Evolutionary conservation across 257 asterid genomes (phyloP).

Genomic region (Solanum neorickii): DNA sequence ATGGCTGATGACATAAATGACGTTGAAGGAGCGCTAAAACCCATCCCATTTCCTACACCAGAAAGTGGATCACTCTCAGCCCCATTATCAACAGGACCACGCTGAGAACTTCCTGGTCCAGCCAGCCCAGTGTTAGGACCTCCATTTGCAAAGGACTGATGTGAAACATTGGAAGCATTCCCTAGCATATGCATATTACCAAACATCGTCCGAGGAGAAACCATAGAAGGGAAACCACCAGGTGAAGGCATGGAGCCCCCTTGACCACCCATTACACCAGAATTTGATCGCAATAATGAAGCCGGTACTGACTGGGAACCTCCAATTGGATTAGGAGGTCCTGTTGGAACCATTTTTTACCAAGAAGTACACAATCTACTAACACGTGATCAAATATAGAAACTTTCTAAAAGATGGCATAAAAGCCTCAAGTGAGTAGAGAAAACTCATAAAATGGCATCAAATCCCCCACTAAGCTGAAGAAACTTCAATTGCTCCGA

Average conservation of each 20-base stretch:
- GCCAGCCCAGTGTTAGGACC: conserved; percentile 35
- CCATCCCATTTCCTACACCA: conserved; percentile 36
- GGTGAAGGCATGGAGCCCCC: conserved; percentile 53
- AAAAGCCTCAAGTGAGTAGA: neutral
- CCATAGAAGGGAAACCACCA: conserved; percentile 36
- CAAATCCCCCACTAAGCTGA: neutral
- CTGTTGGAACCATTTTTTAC: conserved; percentile 53
- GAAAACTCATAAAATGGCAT: neutral
- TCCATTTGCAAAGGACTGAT: conserved; percentile 50
- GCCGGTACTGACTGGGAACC: conserved; percentile 40
- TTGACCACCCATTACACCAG: conserved; percentile 55
- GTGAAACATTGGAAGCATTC: conserved; percentile 37
- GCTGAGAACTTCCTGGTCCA: conserved; percentile 41
- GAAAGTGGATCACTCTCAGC: conserved; percentile 41
- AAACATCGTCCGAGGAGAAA: conserved; percentile 45
- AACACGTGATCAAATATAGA: neutral
- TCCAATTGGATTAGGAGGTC: conserved; percentile 46
- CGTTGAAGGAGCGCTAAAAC: conserved; percentile 36
- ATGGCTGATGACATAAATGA: conserved; percentile 24
- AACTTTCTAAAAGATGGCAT: neutral
- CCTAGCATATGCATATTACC: conserved; percentile 50
- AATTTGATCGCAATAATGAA: conserved; percentile 45
- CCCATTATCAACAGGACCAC: conserved; percentile 39
- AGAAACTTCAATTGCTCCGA: neutral
- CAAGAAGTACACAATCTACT: conserved; percentile 1